phyloP scores from a whole-genome alignment of 163 green algal genomes.

The Volvox carteri region DNA sequence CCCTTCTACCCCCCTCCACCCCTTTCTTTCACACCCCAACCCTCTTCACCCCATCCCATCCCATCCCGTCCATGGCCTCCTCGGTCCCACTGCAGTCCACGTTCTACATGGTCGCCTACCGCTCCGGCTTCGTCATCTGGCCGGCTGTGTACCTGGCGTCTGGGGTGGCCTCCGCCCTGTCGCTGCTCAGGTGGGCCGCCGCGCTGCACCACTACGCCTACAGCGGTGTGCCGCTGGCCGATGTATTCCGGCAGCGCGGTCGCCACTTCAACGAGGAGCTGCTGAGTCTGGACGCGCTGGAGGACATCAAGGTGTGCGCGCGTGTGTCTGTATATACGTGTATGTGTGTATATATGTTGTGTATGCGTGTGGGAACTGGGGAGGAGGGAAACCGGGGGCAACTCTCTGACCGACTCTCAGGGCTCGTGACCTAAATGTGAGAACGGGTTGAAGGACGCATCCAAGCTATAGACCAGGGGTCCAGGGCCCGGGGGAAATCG shows the following conservation, averaged over 20 bases:
- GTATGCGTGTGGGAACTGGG: background rate
- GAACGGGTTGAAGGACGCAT: too few species aligned
- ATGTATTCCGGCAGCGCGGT: constrained; percentile 32
- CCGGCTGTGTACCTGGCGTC: background rate
- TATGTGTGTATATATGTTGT: background rate
- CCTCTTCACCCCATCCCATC: too few species aligned
- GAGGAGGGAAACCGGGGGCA: too few species aligned
- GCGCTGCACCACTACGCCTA: constrained; percentile 41
- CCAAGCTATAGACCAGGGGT: too few species aligned
- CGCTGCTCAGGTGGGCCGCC: constrained; percentile 4
- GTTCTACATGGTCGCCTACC: constrained; percentile 39
- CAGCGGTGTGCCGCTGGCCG: background rate
- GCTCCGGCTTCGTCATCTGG: constrained; percentile 40
- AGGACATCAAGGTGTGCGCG: constrained; percentile 42
- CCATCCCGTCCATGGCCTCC: too few species aligned
- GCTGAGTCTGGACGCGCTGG: constrained; percentile 42
- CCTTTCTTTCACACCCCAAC: too few species aligned
- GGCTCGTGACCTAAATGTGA: too few species aligned
- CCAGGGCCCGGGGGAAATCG: too few species aligned
- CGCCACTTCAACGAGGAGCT: constrained; percentile 26
- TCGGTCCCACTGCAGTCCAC: constrained; percentile 29
- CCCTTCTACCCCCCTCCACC: too few species aligned
- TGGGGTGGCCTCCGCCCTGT: constrained; percentile 12
- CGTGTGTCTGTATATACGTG: background rate
- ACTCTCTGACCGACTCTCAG: too few species aligned